phyloP scores from a whole-genome alignment of 257 asterid genomes.

The Solanum chiquidenum region DNA sequence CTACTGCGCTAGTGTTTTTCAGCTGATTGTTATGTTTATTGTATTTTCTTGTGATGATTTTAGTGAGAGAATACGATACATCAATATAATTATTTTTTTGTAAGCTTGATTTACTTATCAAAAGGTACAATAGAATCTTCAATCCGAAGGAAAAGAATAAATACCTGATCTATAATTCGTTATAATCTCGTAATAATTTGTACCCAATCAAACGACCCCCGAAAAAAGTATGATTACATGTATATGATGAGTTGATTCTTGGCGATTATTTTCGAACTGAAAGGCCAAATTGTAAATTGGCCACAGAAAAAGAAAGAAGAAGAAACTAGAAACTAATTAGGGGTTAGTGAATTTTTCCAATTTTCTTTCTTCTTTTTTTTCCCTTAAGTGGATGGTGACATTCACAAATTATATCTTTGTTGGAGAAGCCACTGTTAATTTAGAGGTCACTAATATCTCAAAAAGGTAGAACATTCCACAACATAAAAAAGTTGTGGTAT shows the following conservation, averaged over 20 bases:
- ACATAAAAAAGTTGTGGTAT: background rate
- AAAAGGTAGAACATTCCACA: background rate
- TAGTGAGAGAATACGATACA: background rate
- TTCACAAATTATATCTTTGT: background rate
- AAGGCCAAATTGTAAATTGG: background rate
- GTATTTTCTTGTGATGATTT: background rate
- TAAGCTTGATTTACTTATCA: background rate
- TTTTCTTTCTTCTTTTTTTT: background rate
- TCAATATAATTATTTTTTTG: background rate
- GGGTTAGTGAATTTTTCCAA: background rate
- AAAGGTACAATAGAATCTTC: background rate
- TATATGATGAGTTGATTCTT: background rate
- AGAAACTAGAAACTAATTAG: background rate
- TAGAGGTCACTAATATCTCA: background rate
- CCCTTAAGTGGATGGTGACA: background rate
- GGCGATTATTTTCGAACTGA: background rate
- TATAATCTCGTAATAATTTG: background rate
- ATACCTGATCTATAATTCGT: background rate
- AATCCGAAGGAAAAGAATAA: background rate
- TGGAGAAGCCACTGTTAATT: background rate
- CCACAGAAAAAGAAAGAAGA: background rate
- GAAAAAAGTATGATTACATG: background rate
- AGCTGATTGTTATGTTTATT: background rate
- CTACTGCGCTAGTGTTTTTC: background rate
- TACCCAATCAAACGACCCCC: background rate